Evolutionary conservation across 2,329 filamentous ascomycete genomes (phyloP), one percentile per base, ranked within the genome.

Genomic region (Tolypocladium paradoxum): DNA sequence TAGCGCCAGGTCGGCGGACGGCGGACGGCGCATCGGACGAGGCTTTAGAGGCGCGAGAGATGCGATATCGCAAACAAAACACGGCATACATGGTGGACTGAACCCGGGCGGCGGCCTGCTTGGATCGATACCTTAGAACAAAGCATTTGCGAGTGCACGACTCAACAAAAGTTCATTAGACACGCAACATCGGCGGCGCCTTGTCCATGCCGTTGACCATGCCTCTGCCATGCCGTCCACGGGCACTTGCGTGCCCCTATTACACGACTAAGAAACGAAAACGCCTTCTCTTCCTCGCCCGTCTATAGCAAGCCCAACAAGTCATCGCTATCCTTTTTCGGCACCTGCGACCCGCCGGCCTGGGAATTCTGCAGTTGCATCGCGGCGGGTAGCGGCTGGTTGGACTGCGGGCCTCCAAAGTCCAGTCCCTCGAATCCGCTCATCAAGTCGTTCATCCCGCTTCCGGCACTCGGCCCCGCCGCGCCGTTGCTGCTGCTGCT

Each of bases 361-460:
- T 70, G 66, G 5, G 64, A 62, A 50, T 68, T 65, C 49, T 72
- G 69, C 58, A 83, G 65, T 63, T 87, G 79, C 66, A 82, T 78
- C 12, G 76, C 74, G 5, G 85, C 75, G 18, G 86, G 84, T 34
- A 86, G 78, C 20, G 87, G 82, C 59, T 84, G 81, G 58, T 75
- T 81, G 18, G 63, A 57, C 49, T 63, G 60, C 27, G 73, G 71
- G 40, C 81, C 82, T 48, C 83, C 80, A 64, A 99, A 75, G 70
- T 89, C 84, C 72, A 99, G 76, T 5, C 83, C 83, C 31, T 84
- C 88, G 65, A 99, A 95, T 1, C 91, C 91, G 64, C 90, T 90
- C 76, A 96, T 86, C 63, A 99, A 73, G 69, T 97, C 91, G 59
- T 88, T 88, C 76, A 96, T 81, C 52, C 84, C 88, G 68, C 78